Evolutionary conservation across 2,329 filamentous ascomycete genomes (phyloP), one percentile per base, ranked within the genome.

Genomic region (Pseudovirgaria hyperparasitica): DNA sequence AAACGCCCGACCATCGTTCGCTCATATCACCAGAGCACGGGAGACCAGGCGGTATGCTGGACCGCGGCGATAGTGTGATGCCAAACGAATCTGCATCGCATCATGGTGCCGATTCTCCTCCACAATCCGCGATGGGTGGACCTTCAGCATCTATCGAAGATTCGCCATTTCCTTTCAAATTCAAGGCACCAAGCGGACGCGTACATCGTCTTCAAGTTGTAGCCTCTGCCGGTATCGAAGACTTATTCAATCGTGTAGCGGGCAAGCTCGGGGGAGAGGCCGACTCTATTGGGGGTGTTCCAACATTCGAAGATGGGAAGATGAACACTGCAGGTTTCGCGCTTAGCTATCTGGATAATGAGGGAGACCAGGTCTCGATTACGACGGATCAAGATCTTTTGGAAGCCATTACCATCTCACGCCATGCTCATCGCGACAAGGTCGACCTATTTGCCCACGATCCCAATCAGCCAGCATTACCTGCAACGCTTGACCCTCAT

Each of bases 361-460:
- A 98, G 50, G 87, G 90, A 30, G 90, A 98, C 50, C 86, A 82
- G 1, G 85, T 98, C 10, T 93, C 86, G 21, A 93, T 98, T 50
- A 98, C 90, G 8, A 92, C 87, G 0, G 85, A 96, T 47, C 78
- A 87, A 38, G 90, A 98, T 50, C 69, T 98, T 22, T 59, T 90
- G 2, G 90, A 98, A 55, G 85, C 90, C 2, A 82, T 98, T 39
- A 66, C 76, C 12, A 69, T 96, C 16, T 82, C 87, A 4, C 77
- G 82, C 33, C 75, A 80, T 32, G 68, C 71, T 23, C 73, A 66
- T 40, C 76, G 74, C 23, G 90, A 96, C 41, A 98, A 98, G 66
- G 90, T 98, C 12, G 90, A 98, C 45, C 68, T 98, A 10, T 96
- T 93, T 44, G 86, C 96, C 9, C 90, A 98, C 51, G 81, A 98